Evolutionary conservation across 257 asterid species (phyloP).

Genomic region (Solanum okadae): DNA sequence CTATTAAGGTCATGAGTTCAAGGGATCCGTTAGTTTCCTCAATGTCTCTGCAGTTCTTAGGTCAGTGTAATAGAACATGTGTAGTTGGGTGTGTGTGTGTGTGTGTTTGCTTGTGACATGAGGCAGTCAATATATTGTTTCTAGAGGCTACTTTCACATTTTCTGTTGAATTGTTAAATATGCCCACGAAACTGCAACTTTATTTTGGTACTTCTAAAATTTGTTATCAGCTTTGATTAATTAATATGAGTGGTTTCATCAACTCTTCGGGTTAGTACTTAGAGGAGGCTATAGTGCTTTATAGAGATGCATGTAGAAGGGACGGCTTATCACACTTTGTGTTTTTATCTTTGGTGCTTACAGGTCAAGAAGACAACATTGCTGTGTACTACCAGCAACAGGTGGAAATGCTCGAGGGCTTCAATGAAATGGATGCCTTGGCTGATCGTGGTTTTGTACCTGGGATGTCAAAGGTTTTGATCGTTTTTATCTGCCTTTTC

Average conservation of each 20-base stretch:
- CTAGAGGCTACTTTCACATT: background rate
- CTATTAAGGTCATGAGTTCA: background rate
- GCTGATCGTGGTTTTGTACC: conserved; percentile 39
- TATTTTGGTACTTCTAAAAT: background rate
- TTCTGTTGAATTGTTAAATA: background rate
- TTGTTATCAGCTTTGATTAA: background rate
- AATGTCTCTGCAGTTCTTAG: background rate
- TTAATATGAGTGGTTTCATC: background rate
- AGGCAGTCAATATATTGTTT: background rate
- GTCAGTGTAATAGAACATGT: background rate
- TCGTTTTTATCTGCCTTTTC: background rate
- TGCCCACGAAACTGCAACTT: background rate
- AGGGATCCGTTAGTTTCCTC: background rate
- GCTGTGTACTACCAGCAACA: conserved; percentile 48
- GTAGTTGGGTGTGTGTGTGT: background rate
- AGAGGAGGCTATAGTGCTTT: background rate
- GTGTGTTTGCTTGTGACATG: background rate
- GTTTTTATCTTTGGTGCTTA: conserved; percentile 2
- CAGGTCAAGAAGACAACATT: conserved; percentile 36
- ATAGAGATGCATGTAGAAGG: background rate
- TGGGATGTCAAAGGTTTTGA: conserved; percentile 42
- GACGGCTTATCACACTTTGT: background rate
- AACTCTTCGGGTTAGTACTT: background rate
- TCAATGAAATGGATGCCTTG: conserved; percentile 42
- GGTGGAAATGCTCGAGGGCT: conserved; percentile 43